Evolutionary conservation across 2,329 filamentous ascomycete genomes (phyloP).

Genomic region (Ceratocystis destructans): DNA sequence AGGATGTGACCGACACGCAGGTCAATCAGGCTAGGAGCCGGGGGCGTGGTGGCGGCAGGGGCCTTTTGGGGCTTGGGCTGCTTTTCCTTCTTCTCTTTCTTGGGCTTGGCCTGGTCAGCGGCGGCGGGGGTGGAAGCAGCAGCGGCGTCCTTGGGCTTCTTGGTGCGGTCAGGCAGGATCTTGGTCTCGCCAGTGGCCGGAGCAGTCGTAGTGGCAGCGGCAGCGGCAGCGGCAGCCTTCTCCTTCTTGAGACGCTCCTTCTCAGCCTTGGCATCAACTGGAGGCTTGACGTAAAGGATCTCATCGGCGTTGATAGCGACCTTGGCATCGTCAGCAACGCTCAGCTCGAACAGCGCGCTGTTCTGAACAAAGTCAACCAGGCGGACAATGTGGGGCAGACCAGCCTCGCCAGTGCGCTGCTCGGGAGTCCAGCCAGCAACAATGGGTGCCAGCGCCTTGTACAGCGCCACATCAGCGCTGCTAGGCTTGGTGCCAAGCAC

Average conservation of each 20-base stretch:
- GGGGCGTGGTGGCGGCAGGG: slow-evolving; percentile 55
- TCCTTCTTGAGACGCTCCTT: slow-evolving; percentile 96
- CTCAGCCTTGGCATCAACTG: slow-evolving; percentile 81
- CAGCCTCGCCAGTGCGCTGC: slow-evolving; percentile 77
- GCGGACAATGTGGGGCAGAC: slow-evolving; percentile 81
- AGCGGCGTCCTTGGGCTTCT: slow-evolving; percentile 45
- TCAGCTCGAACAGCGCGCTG: slow-evolving; percentile 58
- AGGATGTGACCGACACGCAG: slow-evolving; percentile 94
- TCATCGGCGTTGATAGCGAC: slow-evolving; percentile 64
- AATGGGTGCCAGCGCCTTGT: slow-evolving; percentile 60
- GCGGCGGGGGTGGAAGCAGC: slow-evolving; percentile 25
- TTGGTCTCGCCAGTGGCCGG: slow-evolving; percentile 35
- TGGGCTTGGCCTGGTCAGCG: slow-evolving; percentile 34
- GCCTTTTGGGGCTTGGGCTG: slow-evolving; percentile 60
- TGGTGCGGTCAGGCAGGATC: slow-evolving; percentile 45
- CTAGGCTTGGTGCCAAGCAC: slow-evolving; percentile 82
- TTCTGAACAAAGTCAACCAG: slow-evolving; percentile 94
- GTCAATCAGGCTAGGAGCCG: slow-evolving; percentile 78
- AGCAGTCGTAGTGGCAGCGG: slow-evolving; percentile 35
- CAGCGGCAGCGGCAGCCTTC: slow-evolving; percentile 57
- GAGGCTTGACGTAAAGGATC: slow-evolving; percentile 76
- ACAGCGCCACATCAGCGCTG: slow-evolving; percentile 72
- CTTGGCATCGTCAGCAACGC: slow-evolving; percentile 59
- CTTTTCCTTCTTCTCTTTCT: slow-evolving; percentile 55
- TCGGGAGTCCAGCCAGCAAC: slow-evolving; percentile 71